Evolutionary conservation across 495 filamentous ascomycete genomes (phyloP), one percentile per base, ranked within the genome.

Genomic region (Tirmania nivea): DNA sequence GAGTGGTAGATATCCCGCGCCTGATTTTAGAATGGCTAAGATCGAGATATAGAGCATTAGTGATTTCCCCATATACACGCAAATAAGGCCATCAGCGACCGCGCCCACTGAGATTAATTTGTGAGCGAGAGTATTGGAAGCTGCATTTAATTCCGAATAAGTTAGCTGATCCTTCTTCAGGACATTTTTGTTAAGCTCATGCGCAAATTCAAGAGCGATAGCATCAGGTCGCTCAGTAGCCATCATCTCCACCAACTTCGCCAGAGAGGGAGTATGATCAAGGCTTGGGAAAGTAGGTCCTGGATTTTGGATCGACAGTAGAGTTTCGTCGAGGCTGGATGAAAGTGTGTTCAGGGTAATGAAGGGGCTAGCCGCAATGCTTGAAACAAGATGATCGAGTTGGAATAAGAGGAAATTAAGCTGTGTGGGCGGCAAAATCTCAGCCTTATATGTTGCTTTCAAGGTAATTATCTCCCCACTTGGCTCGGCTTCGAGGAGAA

Each of bases 401-500:
- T 83, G 78, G 17, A 68, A 68, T 0, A 78, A 59, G 16, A 86
- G 71, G 12, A 71, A n/a, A 9, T 69, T 56, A 6, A 73, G 63
- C 54, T 82, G 79, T 12, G 65, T 59, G 20, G 51, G 49, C 0
- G 75, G 69, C 16, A 83, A 58, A 11, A 74, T 34, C 2, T 72
- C 62, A 8, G 66, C 42, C 52, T 78, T 68, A 59, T 73, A 81
- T 35, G 75, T 79, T 10, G 67, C 71, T 52, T 69, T 71, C 8
- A 71, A 60, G 36, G 57, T 54, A 20, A 80, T 63, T 6, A 57
- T 55, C 7, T 67, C 64, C 4, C 52, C 55, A 1, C 53, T 55
- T 0, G 84, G 84, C 57, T 81, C 77, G 25, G 87, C 65, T 60
- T 89, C 84, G 6, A 92, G 56, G 34, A 83, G 70, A 3, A 90